Evolutionary conservation across 768 basidiomycete species (phyloP).

Genomic region (Pulveroboletus sp.): DNA sequence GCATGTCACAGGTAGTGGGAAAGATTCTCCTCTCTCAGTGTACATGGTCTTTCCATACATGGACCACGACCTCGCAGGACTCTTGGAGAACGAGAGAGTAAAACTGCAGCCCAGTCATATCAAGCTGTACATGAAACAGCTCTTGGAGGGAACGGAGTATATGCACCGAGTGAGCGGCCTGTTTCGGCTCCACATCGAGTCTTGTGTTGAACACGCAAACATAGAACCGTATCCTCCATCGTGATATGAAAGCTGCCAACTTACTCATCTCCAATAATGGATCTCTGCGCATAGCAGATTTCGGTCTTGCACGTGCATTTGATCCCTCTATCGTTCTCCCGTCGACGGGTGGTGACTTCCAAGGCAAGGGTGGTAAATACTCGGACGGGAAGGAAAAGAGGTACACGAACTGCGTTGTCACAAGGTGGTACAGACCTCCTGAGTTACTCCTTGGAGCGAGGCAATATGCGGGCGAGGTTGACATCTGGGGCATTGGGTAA

Average conservation of each 20-base stretch:
- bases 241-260: slow-evolving; percentile 99
- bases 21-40: slow-evolving; percentile 67
- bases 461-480: slow-evolving; percentile 89
- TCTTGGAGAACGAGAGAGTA: slow-evolving; percentile 88
- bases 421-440: slow-evolving; percentile 91
- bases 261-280: slow-evolving; percentile 88
- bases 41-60: slow-evolving; percentile 99
- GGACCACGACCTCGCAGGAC: slow-evolving; percentile 96
- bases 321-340: slow-evolving; percentile 46
- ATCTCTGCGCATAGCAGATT: slow-evolving; percentile 85
- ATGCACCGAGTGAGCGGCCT: slow-evolving; percentile 75
- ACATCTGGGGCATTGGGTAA: slow-evolving; percentile 97
- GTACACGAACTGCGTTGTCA: slow-evolving; percentile 95
- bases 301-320: slow-evolving; percentile 87
- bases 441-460: slow-evolving; percentile 86
- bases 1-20: slow-evolving; percentile 41
- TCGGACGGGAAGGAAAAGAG: slow-evolving; percentile 53
- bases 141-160: slow-evolving; percentile 93
- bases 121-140: slow-evolving; percentile 94
- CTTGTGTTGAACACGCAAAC: slow-evolving; percentile 6
- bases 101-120: slow-evolving; percentile 79
- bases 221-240: slow-evolving; percentile 94
- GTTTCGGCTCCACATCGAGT: background rate
- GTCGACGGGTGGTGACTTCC: slow-evolving; percentile 14
- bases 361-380: slow-evolving; percentile 27